Percentiles rank a stretch among this genome's conserved stretches.
Conservation (phyloP, 768 basidiomycete genomes). For the Lyophyllum decastes region DNA sequence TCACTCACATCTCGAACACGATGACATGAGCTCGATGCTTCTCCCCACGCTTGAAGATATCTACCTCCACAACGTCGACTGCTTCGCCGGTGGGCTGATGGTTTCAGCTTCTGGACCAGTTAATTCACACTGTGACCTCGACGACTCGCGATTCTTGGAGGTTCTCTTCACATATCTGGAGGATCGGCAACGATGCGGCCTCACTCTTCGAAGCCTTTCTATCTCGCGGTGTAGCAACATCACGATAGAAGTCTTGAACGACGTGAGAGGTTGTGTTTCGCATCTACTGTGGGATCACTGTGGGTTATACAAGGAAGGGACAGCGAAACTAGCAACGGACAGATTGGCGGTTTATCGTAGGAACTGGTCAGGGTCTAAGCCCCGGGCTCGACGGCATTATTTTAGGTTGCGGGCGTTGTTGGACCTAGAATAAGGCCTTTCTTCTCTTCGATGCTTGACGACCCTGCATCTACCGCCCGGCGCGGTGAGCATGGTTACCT, state of each 20-base stretch:
- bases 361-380: constrained; percentile 14
- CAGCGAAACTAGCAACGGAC: constrained; percentile 18
- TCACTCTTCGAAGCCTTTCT: constrained; percentile 35
- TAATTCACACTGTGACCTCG: constrained; percentile 37
- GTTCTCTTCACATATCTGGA: constrained; percentile 33
- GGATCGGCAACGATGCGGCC: constrained; percentile 27
- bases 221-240: constrained; percentile 34
- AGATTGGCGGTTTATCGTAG: constrained; percentile 30
- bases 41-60: constrained; percentile 36
- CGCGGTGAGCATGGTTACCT: not conserved
- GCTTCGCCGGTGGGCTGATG: constrained; percentile 43
- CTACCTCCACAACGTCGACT: constrained; percentile 39
- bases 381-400: constrained; percentile 29
- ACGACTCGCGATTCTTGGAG: constrained; percentile 43
- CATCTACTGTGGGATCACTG: constrained; percentile 34
- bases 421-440: constrained; percentile 22
- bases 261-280: constrained; percentile 28
- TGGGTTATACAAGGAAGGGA: constrained; percentile 26
- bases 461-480: not conserved
- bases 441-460: not conserved
- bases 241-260: constrained; percentile 22
- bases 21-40: constrained; percentile 26
- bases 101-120: constrained; percentile 27
- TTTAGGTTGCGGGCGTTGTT: constrained; percentile 33
- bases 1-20: constrained; percentile 26